Evolutionary conservation across 257 asterid species (phyloP).

Genomic region (Coffea canephora): DNA sequence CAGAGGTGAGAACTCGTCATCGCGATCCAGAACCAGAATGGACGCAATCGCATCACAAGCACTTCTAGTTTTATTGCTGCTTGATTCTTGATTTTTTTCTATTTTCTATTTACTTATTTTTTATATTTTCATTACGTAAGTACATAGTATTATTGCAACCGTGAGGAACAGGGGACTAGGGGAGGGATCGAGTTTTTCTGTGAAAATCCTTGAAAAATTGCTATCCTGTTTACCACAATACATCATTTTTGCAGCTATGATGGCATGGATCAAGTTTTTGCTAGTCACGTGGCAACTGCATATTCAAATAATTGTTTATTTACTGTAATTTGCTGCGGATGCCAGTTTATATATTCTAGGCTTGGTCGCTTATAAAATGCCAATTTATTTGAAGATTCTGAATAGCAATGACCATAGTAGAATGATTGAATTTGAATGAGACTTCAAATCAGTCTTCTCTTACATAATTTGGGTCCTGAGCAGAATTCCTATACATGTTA

Average conservation of each 20-base stretch:
- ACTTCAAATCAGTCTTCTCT: background rate
- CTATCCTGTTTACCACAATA: background rate
- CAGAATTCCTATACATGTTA: background rate
- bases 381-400: background rate
- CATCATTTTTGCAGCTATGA: background rate
- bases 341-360: background rate
- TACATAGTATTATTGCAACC: too few species aligned
- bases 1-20: background rate
- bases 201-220: background rate
- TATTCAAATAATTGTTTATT: background rate
- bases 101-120: background rate
- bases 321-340: background rate
- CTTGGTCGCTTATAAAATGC: background rate
- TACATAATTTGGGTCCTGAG: background rate
- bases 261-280: background rate
- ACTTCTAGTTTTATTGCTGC: too few species aligned
- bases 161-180: background rate
- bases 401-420: background rate
- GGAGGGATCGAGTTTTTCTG: background rate
- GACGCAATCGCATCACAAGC: background rate
- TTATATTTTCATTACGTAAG: too few species aligned
- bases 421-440: background rate
- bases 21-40: background rate
- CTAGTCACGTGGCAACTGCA: background rate
- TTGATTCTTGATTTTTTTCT: background rate